Conservation (phyloP, 2,329 filamentous ascomycete genomes). For the Ceratocystis alfenasii region DNA sequence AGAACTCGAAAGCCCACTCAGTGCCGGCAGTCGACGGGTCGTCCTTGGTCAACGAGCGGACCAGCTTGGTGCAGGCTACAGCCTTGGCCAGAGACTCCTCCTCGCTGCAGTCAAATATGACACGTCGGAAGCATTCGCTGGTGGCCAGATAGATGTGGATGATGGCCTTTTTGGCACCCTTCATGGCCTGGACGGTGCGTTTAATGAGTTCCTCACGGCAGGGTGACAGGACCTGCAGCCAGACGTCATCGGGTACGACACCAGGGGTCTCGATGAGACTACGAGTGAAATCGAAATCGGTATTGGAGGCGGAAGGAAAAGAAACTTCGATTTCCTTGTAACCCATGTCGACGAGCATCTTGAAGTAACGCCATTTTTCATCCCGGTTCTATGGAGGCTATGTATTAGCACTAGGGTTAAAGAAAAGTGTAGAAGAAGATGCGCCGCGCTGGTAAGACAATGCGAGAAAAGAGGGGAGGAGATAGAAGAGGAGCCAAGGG, state of each 20-base stretch:
- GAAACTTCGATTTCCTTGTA: conserved; percentile 98
- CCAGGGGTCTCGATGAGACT: conserved; percentile 76
- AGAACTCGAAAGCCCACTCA: conserved; percentile 71
- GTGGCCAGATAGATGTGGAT: conserved; percentile 94
- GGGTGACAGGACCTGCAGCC: conserved; percentile 81
- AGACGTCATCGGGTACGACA: conserved; percentile 76
- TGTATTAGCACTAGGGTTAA: neutral
- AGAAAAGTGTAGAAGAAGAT: neutral
- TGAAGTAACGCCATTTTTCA: conserved; percentile 90
- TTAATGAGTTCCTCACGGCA: conserved; percentile 85
- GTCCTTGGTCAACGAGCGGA: conserved; percentile 80
- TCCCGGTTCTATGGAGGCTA: conserved; percentile 58
- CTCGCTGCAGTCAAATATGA: conserved; percentile 81
- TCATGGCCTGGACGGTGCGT: conserved; percentile 77
- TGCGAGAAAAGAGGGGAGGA: neutral
- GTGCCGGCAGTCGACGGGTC: conserved; percentile 46
- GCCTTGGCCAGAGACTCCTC: conserved; percentile 72
- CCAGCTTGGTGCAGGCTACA: conserved; percentile 73
- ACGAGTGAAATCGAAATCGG: conserved; percentile 84
- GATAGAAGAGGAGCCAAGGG: neutral
- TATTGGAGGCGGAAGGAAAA: conserved; percentile 87
- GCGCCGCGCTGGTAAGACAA: neutral
- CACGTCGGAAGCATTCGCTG: conserved; percentile 83
- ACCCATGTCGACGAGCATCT: conserved; percentile 81
- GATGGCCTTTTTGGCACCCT: conserved; percentile 83